These are phyloP conservation scores for Globisporangium megalacanthum DNA, from an alignment of 352 stramenopile species.

Conservation along the genomic window DNA sequence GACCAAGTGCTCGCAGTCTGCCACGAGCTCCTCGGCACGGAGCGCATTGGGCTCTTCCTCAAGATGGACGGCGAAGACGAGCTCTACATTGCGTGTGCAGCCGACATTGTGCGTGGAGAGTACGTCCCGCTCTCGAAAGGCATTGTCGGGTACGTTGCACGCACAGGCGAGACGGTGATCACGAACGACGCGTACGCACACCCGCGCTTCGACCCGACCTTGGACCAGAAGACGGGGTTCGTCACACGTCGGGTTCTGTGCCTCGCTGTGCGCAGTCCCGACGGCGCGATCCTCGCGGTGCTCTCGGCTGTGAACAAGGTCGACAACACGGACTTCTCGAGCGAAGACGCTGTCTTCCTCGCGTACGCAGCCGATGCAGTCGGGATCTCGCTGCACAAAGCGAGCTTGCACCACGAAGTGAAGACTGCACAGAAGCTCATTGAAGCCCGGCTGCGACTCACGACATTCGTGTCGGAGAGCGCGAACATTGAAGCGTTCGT, in stretches of 20 bases:
- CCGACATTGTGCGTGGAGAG: constrained; percentile 54
- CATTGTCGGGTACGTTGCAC: constrained; percentile 58
- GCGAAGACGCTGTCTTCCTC: constrained; percentile 63
- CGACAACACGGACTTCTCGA: constrained; percentile 61
- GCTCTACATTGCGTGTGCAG: constrained; percentile 54
- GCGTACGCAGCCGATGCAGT: constrained; percentile 68
- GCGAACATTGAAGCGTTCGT: constrained; percentile 60
- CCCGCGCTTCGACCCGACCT: constrained; percentile 53
- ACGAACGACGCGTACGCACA: constrained; percentile 67
- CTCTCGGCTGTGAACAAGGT: constrained; percentile 70
- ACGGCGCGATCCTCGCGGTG: constrained; percentile 53
- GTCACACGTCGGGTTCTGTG: constrained; percentile 59
- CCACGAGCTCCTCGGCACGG: constrained; percentile 58
- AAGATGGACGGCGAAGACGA: constrained; percentile 66
- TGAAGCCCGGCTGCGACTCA: constrained; percentile 53
- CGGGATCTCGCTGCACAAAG: constrained; percentile 65
- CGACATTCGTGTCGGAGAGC: constrained; percentile 54
- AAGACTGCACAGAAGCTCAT: constrained; percentile 71
- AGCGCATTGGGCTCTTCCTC: constrained; percentile 65
- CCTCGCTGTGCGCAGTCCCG: constrained; percentile 49
- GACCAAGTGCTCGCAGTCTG: constrained; percentile 68
- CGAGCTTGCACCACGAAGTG: constrained; percentile 58
- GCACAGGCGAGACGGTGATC: constrained; percentile 58
- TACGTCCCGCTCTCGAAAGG: constrained; percentile 70
- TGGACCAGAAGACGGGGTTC: constrained; percentile 64